phyloP scores from a whole-genome alignment of 1,284 basidiomycete genomes.

The Ustilago bromivora region DNA sequence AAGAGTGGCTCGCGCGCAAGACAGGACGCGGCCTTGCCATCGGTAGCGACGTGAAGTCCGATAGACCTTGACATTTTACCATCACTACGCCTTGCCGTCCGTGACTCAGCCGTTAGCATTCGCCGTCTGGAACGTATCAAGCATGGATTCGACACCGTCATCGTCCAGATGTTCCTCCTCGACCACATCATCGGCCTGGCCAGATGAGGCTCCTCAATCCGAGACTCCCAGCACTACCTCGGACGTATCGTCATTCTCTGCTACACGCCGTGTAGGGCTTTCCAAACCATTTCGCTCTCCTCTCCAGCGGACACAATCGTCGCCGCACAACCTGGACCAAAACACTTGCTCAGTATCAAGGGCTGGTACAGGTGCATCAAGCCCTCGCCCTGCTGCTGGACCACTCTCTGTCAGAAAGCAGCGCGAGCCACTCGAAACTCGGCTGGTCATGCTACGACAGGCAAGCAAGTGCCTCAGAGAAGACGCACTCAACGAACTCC shows the following conservation, averaged over 20 bases:
- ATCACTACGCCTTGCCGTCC: conserved; percentile 1
- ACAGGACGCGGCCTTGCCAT: background rate
- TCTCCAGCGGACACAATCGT: conserved; percentile 14
- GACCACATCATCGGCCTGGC: conserved; percentile 11
- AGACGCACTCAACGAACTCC: conserved; percentile 22
- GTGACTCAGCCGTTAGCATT: background rate
- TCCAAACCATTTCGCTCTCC: conserved; percentile 30
- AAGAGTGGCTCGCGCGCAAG: background rate
- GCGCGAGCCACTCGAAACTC: conserved; percentile 34
- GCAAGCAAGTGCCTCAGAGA: conserved; percentile 42
- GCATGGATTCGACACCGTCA: conserved; percentile 13
- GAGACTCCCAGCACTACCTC: conserved; percentile 18
- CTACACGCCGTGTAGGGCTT: conserved; percentile 7
- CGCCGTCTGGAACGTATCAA: background rate
- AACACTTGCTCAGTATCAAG: background rate
- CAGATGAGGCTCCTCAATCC: background rate
- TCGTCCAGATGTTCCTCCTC: conserved; percentile 24
- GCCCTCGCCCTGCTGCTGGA: background rate
- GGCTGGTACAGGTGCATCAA: background rate
- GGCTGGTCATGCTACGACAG: conserved; percentile 37
- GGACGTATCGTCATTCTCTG: background rate
- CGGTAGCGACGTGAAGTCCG: background rate
- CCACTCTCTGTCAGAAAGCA: conserved; percentile 23
- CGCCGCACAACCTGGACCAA: conserved; percentile 9
- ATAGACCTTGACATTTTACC: background rate